Conservation (phyloP, 1,139 yeast species). For the Chernovozyma aurita region DNA sequence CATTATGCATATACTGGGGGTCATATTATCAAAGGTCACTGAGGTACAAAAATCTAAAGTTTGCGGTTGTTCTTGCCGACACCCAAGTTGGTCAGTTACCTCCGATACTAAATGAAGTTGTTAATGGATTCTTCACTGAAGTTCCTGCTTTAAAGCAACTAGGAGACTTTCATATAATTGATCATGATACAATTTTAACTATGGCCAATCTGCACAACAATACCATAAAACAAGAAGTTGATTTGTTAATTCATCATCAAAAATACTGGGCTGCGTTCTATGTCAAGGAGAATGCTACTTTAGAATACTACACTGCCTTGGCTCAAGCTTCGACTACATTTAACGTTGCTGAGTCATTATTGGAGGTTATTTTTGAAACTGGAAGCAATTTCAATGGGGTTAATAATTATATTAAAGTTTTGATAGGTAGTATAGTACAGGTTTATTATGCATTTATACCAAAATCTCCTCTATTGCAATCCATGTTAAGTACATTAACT, state of each 20-base stretch:
- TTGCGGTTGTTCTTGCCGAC: conserved; percentile 27
- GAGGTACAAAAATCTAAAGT: conserved; percentile 18
- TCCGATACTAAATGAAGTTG: conserved; percentile 22
- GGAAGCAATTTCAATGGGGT: conserved; percentile 32
- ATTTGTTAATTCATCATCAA: conserved; percentile 27
- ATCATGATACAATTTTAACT: conserved; percentile 14
- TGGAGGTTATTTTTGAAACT: conserved; percentile 27
- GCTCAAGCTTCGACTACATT: conserved; percentile 12
- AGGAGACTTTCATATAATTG: conserved; percentile 24
- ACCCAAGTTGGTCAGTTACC: conserved; percentile 17
- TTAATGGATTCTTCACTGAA: conserved; percentile 20
- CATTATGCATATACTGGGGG: conserved; percentile 31
- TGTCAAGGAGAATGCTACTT: conserved; percentile 25
- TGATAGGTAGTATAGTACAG: conserved; percentile 15
- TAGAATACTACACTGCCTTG: conserved; percentile 17
- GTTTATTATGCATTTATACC: conserved; percentile 15
- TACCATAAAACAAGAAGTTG: conserved; percentile 22
- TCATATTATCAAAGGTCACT: conserved; percentile 20
- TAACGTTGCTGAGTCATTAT: conserved; percentile 13
- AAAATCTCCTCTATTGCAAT: conserved; percentile 16
- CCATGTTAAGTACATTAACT: conserved; percentile 18
- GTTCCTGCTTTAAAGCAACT: conserved; percentile 16
- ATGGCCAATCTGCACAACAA: conserved; percentile 17
- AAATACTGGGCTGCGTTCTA: conserved; percentile 28
- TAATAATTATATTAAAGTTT: conserved; percentile 16